Percentiles rank a stretch among this genome's conserved stretches.
These are phyloP conservation scores for Penicillium sp. DNA, from an alignment of 2,329 filamentous ascomycete genomes.

Conservation along the genomic window DNA sequence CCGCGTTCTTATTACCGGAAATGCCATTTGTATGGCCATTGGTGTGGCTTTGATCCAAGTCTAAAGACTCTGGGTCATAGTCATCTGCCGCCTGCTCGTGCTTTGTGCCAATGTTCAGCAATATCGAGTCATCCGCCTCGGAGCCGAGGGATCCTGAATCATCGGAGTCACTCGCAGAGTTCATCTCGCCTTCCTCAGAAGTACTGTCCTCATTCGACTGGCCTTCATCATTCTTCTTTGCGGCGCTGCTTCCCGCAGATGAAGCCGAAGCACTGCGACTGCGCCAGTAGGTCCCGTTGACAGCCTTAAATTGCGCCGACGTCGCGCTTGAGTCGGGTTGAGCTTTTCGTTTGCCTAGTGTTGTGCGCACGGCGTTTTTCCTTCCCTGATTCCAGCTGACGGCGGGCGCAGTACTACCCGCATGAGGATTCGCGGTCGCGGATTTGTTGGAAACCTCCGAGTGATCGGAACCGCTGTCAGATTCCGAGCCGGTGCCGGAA, in stretches of 20 bases:
- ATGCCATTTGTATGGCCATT: slow-evolving; percentile 14
- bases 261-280: slow-evolving; percentile 40
- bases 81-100: slow-evolving; percentile 22
- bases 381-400: slow-evolving; percentile 53
- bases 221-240: slow-evolving; percentile 9
- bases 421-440: slow-evolving; percentile 22
- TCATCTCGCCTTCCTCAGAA: slow-evolving; percentile 35
- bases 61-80: slow-evolving; percentile 28
- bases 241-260: slow-evolving; percentile 11
- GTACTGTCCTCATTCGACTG: slow-evolving; percentile 10
- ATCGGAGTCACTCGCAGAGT: slow-evolving; percentile 36
- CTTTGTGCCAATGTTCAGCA: slow-evolving; percentile 45
- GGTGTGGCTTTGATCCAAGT: slow-evolving; percentile 5
- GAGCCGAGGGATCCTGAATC: slow-evolving; percentile 37
- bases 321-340: slow-evolving; percentile 9
- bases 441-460: slow-evolving; percentile 17
- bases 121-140: slow-evolving; percentile 47
- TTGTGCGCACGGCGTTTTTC: slow-evolving; percentile 47
- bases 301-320: slow-evolving; percentile 35
- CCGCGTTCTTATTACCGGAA: neutral
- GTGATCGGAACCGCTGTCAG: slow-evolving; percentile 19
- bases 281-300: slow-evolving; percentile 45
- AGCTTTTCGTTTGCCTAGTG: slow-evolving; percentile 37
- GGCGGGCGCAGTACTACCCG: slow-evolving; percentile 31
- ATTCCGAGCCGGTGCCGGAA: slow-evolving; percentile 31